phyloP scores from a whole-genome alignment of 202 grass and related monocot genomes.

The Elaeis oleifera region DNA sequence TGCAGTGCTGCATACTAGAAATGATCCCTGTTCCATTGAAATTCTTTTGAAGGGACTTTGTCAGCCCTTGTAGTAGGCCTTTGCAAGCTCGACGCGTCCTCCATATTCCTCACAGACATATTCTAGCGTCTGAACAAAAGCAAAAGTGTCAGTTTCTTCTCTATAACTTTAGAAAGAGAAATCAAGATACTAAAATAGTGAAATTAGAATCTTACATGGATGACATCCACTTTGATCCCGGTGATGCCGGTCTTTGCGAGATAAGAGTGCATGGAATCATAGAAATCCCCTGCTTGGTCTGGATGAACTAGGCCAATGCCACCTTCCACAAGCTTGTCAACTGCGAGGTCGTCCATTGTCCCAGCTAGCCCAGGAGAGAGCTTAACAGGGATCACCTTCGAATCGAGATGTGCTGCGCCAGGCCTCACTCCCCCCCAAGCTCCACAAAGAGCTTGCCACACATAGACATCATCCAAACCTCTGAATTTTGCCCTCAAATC shows the following conservation, averaged over 20 bases:
- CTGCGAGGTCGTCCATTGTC: constrained; percentile 49
- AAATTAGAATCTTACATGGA: constrained; percentile 4
- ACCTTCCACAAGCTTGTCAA: constrained; percentile 33
- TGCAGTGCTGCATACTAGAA: constrained; percentile 72
- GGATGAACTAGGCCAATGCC: constrained; percentile 29
- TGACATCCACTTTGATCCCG: constrained; percentile 41
- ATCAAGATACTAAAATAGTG: not conserved
- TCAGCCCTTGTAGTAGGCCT: constrained; percentile 39
- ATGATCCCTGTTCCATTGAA: constrained; percentile 47
- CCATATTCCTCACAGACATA: constrained; percentile 42
- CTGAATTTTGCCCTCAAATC: constrained; percentile 30
- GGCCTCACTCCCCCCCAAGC: constrained; percentile 32
- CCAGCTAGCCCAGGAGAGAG: constrained; percentile 27
- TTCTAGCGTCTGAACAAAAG: constrained; percentile 30
- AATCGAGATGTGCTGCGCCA: constrained; percentile 16
- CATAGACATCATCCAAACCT: constrained; percentile 36
- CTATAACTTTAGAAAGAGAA: too few relatives aligned
- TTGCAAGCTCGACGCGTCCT: constrained; percentile 53
- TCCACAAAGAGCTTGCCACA: constrained; percentile 48
- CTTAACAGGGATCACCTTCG: constrained; percentile 5
- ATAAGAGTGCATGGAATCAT: constrained; percentile 35
- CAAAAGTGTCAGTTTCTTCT: not conserved
- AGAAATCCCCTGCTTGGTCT: constrained; percentile 28
- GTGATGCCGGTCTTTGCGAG: constrained; percentile 31
- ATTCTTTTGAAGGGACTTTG: constrained; percentile 28